Conservation (phyloP, 208 protist genomes). For the Leishmania arabica region DNA sequence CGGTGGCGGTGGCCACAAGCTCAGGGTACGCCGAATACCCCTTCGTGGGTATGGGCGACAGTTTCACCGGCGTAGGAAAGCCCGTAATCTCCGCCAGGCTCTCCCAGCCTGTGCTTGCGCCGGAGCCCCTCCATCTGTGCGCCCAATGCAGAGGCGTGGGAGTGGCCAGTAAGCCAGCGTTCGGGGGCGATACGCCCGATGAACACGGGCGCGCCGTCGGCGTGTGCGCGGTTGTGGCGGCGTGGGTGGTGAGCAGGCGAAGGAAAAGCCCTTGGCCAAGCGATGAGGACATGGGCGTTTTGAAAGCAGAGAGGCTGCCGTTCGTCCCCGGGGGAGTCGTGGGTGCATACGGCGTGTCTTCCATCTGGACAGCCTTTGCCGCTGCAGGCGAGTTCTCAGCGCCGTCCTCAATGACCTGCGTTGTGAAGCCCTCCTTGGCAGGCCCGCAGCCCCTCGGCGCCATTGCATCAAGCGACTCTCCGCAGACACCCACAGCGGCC, state of each 20-base stretch:
- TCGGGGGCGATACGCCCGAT: background rate
- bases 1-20: background rate
- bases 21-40: constrained; percentile 6
- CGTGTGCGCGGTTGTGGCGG: constrained; percentile 12
- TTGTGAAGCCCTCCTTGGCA: background rate
- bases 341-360: background rate
- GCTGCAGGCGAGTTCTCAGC: background rate
- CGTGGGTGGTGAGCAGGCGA: constrained; percentile 7
- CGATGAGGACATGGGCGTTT: constrained; percentile 10
- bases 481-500: background rate
- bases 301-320: background rate
- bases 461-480: background rate
- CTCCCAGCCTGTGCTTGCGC: constrained; percentile 20
- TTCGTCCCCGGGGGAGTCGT: background rate
- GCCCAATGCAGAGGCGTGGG: constrained; percentile 8
- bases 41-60: constrained; percentile 63
- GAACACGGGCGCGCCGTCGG: constrained; percentile 5
- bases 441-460: background rate
- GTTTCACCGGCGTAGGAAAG: constrained; percentile 59
- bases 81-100: constrained; percentile 36
- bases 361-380: background rate
- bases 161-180: background rate
- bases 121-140: constrained; percentile 5
- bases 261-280: constrained; percentile 7
- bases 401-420: too few species aligned